phyloP scores from a whole-genome alignment of 2,329 filamentous ascomycete genomes.

The Penicillium sp. region DNA sequence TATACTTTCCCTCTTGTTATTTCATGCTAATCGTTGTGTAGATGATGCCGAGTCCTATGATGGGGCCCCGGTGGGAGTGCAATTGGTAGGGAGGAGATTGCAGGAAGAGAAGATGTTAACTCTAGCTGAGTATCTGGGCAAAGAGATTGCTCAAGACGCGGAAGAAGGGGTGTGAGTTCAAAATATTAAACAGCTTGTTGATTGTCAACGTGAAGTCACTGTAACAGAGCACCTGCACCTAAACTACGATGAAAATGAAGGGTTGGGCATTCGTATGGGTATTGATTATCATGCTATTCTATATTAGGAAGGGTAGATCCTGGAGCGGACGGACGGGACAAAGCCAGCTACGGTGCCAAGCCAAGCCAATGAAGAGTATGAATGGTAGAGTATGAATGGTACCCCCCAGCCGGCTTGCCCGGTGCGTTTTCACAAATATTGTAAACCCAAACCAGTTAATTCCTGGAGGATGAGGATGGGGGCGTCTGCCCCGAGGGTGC shows the following conservation, averaged over 20 bases:
- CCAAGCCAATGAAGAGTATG: background rate
- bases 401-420: background rate
- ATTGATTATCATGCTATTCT: background rate
- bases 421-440: background rate
- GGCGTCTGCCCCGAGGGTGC: conserved; percentile 26
- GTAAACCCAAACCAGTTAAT: background rate
- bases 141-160: conserved; percentile 14
- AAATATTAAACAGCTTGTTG: background rate
- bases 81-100: conserved; percentile 50
- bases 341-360: background rate
- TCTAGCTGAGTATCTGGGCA: conserved; percentile 43
- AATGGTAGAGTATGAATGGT: background rate
- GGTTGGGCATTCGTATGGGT: background rate
- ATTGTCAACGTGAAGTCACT: background rate
- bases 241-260: background rate
- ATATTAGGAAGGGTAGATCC: background rate
- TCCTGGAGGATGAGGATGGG: conserved; percentile 15
- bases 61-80: conserved; percentile 49
- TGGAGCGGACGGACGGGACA: background rate
- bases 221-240: background rate
- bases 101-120: conserved; percentile 53
- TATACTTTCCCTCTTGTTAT: background rate
- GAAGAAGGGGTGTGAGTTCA: background rate
- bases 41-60: conserved; percentile 51
- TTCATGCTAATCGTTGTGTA: conserved; percentile 15